Base-by-base conservation (phyloP, 2,329 filamentous ascomycete species). In the Clonostachys solani region DNA sequence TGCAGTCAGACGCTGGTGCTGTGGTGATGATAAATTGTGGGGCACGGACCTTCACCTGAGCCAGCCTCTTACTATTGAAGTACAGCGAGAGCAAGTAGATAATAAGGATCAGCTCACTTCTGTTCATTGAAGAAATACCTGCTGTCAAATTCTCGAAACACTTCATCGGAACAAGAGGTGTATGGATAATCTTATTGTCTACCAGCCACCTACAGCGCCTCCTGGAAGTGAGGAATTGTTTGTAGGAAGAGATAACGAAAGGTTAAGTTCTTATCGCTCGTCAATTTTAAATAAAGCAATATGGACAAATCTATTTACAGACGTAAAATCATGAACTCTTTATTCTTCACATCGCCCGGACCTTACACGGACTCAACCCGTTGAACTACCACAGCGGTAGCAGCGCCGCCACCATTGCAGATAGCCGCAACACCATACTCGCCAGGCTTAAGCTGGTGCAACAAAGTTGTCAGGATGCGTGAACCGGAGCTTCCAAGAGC, bases 391-490 rank as follows among this genome's bases (percentile, higher is more conserved):
- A 97, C 78, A 1, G 92, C 94, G 10, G 89, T 92, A 2, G 92
- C 89, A 13, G 91, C 92, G 50, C 94, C 94, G 40, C 94, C 94
- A 42, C 94, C 94, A 60, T 99, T 99, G 73, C 94, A 97, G 51
- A 99, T 97, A 4, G 92, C 92, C 15, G 92, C 94, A 54, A 92
- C 89, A 46, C 94, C 94, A 63, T 96, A 97, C 71, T 99, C 89
- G 35, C 92, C 92, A 38, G 86, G 83, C 73, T 95, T 85, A 52
- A 97, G 75, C 70, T 96, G 92, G 67, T 97, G 92, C 51, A 97
- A 75, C 51, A 97, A 71, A 0, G 92, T 96, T 2, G 90, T 90
- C 49, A 97, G 72, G 54, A 97, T 96, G 52, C 92, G 83, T 19
- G 90, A 92, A 13, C 92, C 92, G 2, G 92, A 96, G 77, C 91